Percentiles rank a stretch among this genome's conserved stretches.
These are phyloP conservation scores for Vitellaria paradoxa DNA, from an alignment of 179 eudicot species.

Conservation along the genomic window DNA sequence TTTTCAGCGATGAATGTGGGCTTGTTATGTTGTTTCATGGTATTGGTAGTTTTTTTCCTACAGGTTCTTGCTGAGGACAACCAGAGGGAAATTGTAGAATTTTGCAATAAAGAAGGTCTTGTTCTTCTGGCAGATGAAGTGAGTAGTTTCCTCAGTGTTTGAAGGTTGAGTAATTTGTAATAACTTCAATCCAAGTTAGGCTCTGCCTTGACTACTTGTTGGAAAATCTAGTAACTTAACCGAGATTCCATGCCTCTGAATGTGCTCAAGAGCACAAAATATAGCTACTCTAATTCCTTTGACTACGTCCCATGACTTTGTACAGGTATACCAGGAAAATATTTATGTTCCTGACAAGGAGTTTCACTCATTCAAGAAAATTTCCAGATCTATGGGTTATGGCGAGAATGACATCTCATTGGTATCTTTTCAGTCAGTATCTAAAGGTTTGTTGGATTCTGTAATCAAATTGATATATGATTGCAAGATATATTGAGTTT, in stretches of 20 bases:
- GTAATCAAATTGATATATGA: background rate
- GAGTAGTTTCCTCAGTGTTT: constrained; percentile 12
- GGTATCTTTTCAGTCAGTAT: constrained; percentile 90
- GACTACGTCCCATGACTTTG: background rate
- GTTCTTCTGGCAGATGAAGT: constrained; percentile 98
- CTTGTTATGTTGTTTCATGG: constrained; percentile 7
- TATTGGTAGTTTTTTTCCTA: background rate
- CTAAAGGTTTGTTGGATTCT: constrained; percentile 58
- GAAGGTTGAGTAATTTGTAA: background rate
- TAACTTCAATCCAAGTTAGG: background rate
- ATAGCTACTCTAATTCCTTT: background rate
- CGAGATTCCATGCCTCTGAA: background rate
- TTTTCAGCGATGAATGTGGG: background rate
- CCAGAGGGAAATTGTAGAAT: constrained; percentile 81
- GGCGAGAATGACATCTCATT: constrained; percentile 72
- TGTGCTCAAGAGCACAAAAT: background rate
- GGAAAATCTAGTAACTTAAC: constrained; percentile 1
- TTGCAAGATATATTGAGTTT: constrained; percentile 6
- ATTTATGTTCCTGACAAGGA: constrained; percentile 82
- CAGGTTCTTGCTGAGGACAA: constrained; percentile 92
- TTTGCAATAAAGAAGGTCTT: constrained; percentile 86
- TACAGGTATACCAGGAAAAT: constrained; percentile 97
- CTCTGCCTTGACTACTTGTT: background rate
- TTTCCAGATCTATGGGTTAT: constrained; percentile 78
- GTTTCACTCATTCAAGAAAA: constrained; percentile 88